These are phyloP conservation scores for Kwoniella heveanensis DNA, from an alignment of 768 basidiomycete species.

Conservation along the genomic window DNA sequence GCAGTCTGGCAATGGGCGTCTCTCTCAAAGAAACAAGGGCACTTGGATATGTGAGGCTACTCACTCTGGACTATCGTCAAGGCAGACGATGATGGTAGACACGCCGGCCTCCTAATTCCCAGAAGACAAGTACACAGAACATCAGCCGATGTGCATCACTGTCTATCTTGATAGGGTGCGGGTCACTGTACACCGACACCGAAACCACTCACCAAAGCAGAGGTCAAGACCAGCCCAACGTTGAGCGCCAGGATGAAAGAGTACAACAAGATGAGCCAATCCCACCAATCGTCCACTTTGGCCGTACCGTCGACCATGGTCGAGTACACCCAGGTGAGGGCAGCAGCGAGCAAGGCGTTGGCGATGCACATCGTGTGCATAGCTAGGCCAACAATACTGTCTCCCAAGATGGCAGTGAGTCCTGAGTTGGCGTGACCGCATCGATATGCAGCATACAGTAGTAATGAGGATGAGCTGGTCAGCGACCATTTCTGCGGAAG, in stretches of 20 bases:
- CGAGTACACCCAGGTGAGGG: constrained; percentile 5
- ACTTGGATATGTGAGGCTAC: background rate
- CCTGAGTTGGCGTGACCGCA: too few species aligned
- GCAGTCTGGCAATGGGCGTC: too few species aligned
- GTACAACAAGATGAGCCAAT: constrained; percentile 17
- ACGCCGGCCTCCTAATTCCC: constrained; percentile 12
- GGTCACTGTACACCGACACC: too few species aligned
- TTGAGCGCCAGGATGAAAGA: constrained; percentile 9
- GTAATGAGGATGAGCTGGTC: too few species aligned
- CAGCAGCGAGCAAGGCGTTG: constrained; percentile 6
- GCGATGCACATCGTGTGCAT: constrained; percentile 7
- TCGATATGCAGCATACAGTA: too few species aligned
- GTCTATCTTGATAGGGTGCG: too few species aligned
- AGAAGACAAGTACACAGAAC: too few species aligned
- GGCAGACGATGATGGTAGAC: constrained; percentile 16
- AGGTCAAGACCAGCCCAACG: constrained; percentile 14
- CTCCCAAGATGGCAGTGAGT: constrained; percentile 1
- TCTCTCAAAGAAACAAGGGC: background rate
- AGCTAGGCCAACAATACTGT: constrained; percentile 6
- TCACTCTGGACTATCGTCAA: constrained; percentile 11
- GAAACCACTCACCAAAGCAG: constrained; percentile 9
- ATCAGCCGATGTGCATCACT: too few species aligned
- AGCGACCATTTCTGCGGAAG: too few species aligned
- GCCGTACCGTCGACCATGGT: constrained; percentile 4
- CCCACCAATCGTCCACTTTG: constrained; percentile 9